Base-by-base conservation (phyloP, 768 basidiomycete species). In the Amanita molliuscula region DNA sequence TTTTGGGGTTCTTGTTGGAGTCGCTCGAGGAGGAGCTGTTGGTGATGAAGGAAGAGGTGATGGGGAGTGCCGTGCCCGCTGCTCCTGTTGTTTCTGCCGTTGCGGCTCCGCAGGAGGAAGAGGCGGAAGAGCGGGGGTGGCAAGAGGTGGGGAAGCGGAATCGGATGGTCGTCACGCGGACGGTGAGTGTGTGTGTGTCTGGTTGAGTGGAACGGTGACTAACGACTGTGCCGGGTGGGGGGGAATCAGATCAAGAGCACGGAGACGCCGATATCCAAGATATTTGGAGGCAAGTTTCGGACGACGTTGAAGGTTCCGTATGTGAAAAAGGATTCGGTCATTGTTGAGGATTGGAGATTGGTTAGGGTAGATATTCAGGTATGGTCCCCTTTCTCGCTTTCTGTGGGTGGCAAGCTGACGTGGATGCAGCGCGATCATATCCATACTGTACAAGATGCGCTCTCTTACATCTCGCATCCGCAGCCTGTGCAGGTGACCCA, bases 1-100 rank as follows among this genome's bases (percentile, higher is more conserved):
- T 96, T 65, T 72, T 98, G n/a, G 95, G 95, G 3, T 97, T 96
- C 68, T 95, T 90, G 67, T 73, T 97, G 21, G 92, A 97, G 58
- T 88, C 92, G 0, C 70, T 99, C 4, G 91, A 95, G 63, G 95
- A 99, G 62, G 95, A 98, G 67, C 62, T 97, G 9, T 67, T 89
- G 3, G 72, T 74, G 3, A 66, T 95, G n/a, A 65, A 79, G 6
- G 70, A 79, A 5, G 72, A 80, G 0, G 58, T 82, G 13, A 63
- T 67, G 16, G 28, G 57, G 10, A 25, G 59, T 26, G 50, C 53
- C 23, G 31, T 18, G 18, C 3, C 23, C 16, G 3, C 21, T 16
- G 45, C 13, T 28, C 52, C 54, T 11, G 69, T 71, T 3, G 31
- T 5, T 13, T 31, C 31, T 4, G 31, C 13, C 11, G 31, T 13